A percentile compares a stretch with the other conserved stretches of the same genome.
Evolutionary conservation across 805 yeast genomes (phyloP).

Genomic region (Cyberlindnera galapagoensis): DNA sequence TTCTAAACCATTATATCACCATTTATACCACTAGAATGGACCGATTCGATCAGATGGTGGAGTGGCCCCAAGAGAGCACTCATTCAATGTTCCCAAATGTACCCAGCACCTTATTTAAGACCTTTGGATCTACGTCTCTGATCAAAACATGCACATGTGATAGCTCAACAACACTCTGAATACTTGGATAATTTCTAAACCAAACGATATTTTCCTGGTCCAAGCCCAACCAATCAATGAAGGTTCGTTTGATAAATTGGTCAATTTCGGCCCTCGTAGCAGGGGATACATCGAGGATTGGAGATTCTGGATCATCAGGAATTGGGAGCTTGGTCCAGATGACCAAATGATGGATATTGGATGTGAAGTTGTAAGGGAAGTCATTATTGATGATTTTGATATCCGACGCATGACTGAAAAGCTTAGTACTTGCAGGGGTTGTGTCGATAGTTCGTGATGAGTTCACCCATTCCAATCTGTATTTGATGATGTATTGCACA

Average conservation of each 20-base stretch:
- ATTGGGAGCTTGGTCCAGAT: slow-evolving; percentile 62
- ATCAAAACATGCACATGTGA: slow-evolving; percentile 68
- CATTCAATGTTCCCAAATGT: no score
- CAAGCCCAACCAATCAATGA: slow-evolving; percentile 31
- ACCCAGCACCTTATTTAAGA: no score
- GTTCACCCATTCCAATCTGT: slow-evolving; percentile 46
- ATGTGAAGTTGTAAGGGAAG: slow-evolving; percentile 60
- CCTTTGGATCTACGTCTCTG: no score
- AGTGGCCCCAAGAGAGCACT: neutral
- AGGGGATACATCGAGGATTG: slow-evolving; percentile 32
- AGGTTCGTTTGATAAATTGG: slow-evolving; percentile 40
- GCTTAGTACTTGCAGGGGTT: slow-evolving; percentile 15
- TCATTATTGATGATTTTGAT: slow-evolving; percentile 43
- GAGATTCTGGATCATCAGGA: slow-evolving; percentile 37
- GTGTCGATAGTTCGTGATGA: slow-evolving; percentile 15
- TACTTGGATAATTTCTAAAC: slow-evolving; percentile 67
- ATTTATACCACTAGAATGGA: no score
- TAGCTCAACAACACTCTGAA: slow-evolving; percentile 61
- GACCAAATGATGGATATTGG: slow-evolving; percentile 48
- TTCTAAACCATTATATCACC: no score
- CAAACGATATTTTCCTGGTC: slow-evolving; percentile 36
- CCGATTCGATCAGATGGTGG: neutral
- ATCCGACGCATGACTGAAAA: slow-evolving; percentile 26
- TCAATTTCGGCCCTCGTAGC: slow-evolving; percentile 41
- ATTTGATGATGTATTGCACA: slow-evolving; percentile 40